phyloP scores from a whole-genome alignment of 257 asterid genomes.

The Fraxinus pennsylvanica region DNA sequence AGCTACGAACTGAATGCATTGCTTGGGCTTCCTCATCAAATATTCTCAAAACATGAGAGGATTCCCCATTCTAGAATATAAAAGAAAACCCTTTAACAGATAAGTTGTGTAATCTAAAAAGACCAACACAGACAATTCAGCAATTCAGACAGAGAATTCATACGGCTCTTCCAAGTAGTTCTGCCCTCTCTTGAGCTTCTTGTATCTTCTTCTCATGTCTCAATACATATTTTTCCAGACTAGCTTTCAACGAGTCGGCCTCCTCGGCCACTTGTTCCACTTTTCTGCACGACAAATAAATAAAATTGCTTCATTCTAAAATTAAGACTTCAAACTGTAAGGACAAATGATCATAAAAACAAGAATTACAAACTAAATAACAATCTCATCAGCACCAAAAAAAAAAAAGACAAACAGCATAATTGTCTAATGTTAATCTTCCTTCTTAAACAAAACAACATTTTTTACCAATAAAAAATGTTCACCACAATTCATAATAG shows the following conservation, averaged over 20 bases:
- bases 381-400: no score
- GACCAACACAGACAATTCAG: constrained; percentile 6
- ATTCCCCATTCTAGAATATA: constrained; percentile 57
- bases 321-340: no score
- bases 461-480: background rate
- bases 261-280: constrained; percentile 91
- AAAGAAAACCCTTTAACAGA: constrained; percentile 21
- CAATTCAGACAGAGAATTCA: constrained; percentile 24
- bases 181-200: constrained; percentile 87
- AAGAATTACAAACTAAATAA: background rate
- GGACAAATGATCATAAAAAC: no score
- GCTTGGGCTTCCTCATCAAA: constrained; percentile 83
- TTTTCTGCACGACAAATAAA: constrained; percentile 52
- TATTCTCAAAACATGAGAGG: constrained; percentile 67
- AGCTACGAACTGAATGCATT: constrained; percentile 61
- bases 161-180: constrained; percentile 84
- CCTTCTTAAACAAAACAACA: background rate
- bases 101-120: constrained; percentile 10
- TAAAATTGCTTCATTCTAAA: no score
- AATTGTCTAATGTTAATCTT: background rate
- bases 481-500: background rate
- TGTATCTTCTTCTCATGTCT: constrained; percentile 66
- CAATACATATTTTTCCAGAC: constrained; percentile 69
- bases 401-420: background rate
- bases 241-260: constrained; percentile 75